phyloP scores from a whole-genome alignment of 2,329 filamentous ascomycete species.

The Cercospora nicotianae region DNA sequence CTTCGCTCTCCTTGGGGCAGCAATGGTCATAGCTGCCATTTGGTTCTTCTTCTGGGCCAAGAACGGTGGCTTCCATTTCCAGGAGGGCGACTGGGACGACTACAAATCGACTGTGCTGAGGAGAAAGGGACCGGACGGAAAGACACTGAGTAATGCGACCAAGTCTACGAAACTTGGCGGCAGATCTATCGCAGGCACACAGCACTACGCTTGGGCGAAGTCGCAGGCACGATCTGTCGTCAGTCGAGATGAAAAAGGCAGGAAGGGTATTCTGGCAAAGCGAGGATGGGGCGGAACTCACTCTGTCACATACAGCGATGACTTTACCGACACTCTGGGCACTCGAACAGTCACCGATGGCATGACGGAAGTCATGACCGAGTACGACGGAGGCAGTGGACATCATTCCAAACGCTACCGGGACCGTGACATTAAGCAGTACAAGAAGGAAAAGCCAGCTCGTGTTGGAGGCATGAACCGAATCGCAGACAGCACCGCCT shows the following conservation, averaged over 20 bases:
- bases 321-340: slow-evolving; percentile 41
- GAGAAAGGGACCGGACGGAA: slow-evolving; percentile 85
- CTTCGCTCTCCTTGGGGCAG: slow-evolving; percentile 79
- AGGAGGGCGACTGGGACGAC: slow-evolving; percentile 89
- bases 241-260: slow-evolving; percentile 49
- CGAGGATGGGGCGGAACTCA: slow-evolving; percentile 45
- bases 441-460: slow-evolving; percentile 83
- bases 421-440: slow-evolving; percentile 69
- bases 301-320: slow-evolving; percentile 46
- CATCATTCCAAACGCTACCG: slow-evolving; percentile 54
- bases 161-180: slow-evolving; percentile 79
- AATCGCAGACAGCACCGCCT: slow-evolving; percentile 72
- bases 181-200: slow-evolving; percentile 69
- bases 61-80: slow-evolving; percentile 90
- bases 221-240: slow-evolving; percentile 41
- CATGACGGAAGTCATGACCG: slow-evolving; percentile 37
- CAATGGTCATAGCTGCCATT: slow-evolving; percentile 71
- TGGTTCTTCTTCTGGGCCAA: slow-evolving; percentile 99
- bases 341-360: slow-evolving; percentile 34
- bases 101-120: slow-evolving; percentile 94
- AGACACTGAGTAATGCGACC: slow-evolving; percentile 78
- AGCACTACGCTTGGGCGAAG: slow-evolving; percentile 50
- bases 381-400: slow-evolving; percentile 21
- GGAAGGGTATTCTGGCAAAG: slow-evolving; percentile 40
- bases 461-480: slow-evolving; percentile 88